phyloP scores from a whole-genome alignment of 2,329 filamentous ascomycete genomes.

The Talaromyces sp. region DNA sequence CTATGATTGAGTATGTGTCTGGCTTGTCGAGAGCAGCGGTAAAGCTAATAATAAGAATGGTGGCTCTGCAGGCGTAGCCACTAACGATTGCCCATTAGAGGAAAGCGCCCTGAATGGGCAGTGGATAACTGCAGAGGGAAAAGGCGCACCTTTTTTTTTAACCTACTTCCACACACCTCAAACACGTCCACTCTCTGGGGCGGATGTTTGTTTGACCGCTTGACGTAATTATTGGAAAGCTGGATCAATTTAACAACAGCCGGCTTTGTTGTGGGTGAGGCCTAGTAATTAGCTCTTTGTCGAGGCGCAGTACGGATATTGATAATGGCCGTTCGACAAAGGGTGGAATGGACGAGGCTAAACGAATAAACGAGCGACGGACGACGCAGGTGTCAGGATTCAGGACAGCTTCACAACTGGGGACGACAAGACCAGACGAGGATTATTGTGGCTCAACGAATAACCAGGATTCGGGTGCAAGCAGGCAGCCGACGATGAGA shows the following conservation, averaged over 20 bases:
- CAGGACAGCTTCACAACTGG: background rate
- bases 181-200: background rate
- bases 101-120: background rate
- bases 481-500: background rate
- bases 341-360: background rate
- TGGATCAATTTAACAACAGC: background rate
- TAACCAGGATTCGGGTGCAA: background rate
- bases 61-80: background rate
- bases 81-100: background rate
- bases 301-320: background rate
- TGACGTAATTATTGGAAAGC: background rate
- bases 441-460: background rate
- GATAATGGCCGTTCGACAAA: background rate
- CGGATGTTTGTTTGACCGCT: background rate
- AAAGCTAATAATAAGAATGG: background rate
- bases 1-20: background rate
- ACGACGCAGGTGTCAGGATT: background rate
- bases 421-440: background rate
- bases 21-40: background rate
- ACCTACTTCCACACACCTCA: background rate
- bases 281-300: background rate
- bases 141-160: background rate
- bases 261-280: background rate
- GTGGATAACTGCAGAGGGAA: background rate
- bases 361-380: background rate